phyloP scores from a whole-genome alignment of 169 alveolate species.

The Plasmodium adleri region DNA sequence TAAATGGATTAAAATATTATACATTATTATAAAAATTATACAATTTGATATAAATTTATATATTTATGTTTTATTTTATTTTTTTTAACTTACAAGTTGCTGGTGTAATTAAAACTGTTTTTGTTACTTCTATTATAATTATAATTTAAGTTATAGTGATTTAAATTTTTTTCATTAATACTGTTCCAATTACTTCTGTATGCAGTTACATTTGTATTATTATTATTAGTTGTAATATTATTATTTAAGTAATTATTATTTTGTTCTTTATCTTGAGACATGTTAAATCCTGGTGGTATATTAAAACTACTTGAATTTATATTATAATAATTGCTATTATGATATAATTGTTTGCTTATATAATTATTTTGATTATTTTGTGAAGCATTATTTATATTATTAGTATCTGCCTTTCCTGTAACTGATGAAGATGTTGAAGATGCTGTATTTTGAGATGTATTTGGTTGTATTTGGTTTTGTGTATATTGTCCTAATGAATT shows the following conservation, averaged over 20 bases:
- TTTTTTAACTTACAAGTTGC: conserved; percentile 47
- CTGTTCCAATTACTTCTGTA: conserved; percentile 60
- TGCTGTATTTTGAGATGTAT: conserved; percentile 57
- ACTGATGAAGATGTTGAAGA: conserved; percentile 72
- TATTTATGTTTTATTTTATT: not conserved
- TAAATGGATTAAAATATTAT: conserved; percentile 3
- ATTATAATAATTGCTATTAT: conserved; percentile 48
- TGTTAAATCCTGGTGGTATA: conserved; percentile 60
- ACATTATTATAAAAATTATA: not conserved
- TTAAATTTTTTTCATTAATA: conserved; percentile 64
- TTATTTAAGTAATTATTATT: conserved; percentile 28
- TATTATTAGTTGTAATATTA: conserved; percentile 38
- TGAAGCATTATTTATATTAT: conserved; percentile 16
- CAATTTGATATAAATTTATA: not conserved
- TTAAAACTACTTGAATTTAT: conserved; percentile 44
- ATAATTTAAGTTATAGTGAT: conserved; percentile 53
- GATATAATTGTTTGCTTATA: conserved; percentile 37
- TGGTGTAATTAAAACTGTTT: conserved; percentile 49
- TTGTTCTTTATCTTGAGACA: conserved; percentile 73
- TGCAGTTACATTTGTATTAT: conserved; percentile 31
- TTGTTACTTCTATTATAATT: conserved; percentile 48
- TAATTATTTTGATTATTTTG: conserved; percentile 42
- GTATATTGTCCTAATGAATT: conserved; percentile 53
- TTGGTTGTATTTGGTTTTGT: conserved; percentile 44
- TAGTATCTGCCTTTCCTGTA: conserved; percentile 63